Conservation (phyloP, 2,329 filamentous ascomycete species). For the Akanthomyces dipterigenus region DNA sequence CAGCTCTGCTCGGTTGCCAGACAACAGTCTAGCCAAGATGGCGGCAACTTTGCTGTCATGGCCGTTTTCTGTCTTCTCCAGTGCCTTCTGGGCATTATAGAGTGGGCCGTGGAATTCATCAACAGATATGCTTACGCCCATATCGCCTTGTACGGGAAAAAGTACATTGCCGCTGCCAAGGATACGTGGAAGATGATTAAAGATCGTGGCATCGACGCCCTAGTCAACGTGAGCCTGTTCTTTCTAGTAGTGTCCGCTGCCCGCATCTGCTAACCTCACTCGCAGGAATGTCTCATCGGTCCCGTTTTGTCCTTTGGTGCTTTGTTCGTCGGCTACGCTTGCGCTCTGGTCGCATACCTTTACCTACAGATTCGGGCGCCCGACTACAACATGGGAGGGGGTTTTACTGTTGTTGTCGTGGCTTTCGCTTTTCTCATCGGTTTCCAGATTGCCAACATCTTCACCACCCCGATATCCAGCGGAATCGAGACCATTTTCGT, state of each 20-base stretch:
- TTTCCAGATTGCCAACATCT: slow-evolving; percentile 81
- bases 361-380: slow-evolving; percentile 80
- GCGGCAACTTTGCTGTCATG: slow-evolving; percentile 57
- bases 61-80: slow-evolving; percentile 68
- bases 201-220: slow-evolving; percentile 80
- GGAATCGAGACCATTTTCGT: slow-evolving; percentile 94
- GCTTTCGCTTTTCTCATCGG: slow-evolving; percentile 86
- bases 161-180: slow-evolving; percentile 80
- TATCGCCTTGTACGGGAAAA: slow-evolving; percentile 86
- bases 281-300: slow-evolving; percentile 67
- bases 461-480: slow-evolving; percentile 79
- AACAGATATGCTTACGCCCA: slow-evolving; percentile 92
- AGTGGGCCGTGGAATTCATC: slow-evolving; percentile 83
- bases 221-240: slow-evolving; percentile 56
- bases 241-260: neutral
- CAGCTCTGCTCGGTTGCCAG: slow-evolving; percentile 77
- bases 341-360: slow-evolving; percentile 75
- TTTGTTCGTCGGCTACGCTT: slow-evolving; percentile 77
- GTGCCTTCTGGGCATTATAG: slow-evolving; percentile 68
- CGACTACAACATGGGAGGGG: slow-evolving; percentile 61
- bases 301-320: slow-evolving; percentile 71
- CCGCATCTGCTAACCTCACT: slow-evolving; percentile 14
- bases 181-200: slow-evolving; percentile 90
- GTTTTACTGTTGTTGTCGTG: slow-evolving; percentile 70
- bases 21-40: slow-evolving; percentile 55